A percentile compares a stretch with the other conserved stretches of the same genome.
Conservation (phyloP, 2,329 filamentous ascomycete species). For the Venturia asperata region DNA sequence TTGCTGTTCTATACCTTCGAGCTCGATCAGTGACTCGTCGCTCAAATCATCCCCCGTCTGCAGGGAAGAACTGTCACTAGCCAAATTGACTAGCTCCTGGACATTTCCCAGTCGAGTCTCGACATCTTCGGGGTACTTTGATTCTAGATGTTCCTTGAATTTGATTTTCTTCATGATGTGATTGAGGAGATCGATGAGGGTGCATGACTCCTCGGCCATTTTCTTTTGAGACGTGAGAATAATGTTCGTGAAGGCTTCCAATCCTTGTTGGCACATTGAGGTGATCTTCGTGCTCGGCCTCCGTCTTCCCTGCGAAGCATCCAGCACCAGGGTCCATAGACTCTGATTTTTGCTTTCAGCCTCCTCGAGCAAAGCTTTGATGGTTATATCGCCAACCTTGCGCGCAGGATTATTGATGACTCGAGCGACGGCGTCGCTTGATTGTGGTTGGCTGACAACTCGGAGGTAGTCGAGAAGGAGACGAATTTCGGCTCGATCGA, state of each 20-base stretch:
- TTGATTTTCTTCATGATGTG: conserved; percentile 57
- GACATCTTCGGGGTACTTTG: conserved; percentile 61
- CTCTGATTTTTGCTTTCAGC: conserved; percentile 62
- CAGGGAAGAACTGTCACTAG: conserved; percentile 58
- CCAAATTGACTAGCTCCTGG: conserved; percentile 76
- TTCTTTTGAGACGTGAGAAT: conserved; percentile 52
- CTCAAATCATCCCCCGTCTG: conserved; percentile 35
- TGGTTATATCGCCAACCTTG: conserved; percentile 71
- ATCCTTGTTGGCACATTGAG: conserved; percentile 48
- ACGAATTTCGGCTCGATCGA: conserved; percentile 84
- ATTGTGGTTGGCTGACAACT: conserved; percentile 74
- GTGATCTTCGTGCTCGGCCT: conserved; percentile 49
- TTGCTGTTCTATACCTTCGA: conserved; percentile 64
- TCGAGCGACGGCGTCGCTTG: conserved; percentile 76
- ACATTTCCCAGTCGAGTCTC: conserved; percentile 83
- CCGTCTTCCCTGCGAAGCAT: conserved; percentile 46
- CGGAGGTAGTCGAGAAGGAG: conserved; percentile 80
- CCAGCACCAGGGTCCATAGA: conserved; percentile 69
- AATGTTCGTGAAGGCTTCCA: conserved; percentile 53
- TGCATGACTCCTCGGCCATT: conserved; percentile 39
- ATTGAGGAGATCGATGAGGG: conserved; percentile 45
- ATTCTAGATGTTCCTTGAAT: conserved; percentile 67
- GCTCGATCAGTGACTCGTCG: conserved; percentile 50
- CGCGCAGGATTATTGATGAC: conserved; percentile 80
- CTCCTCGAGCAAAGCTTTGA: conserved; percentile 67